Conservation (phyloP, 108 stramenopile species). For the Conticribra weissflogii region DNA sequence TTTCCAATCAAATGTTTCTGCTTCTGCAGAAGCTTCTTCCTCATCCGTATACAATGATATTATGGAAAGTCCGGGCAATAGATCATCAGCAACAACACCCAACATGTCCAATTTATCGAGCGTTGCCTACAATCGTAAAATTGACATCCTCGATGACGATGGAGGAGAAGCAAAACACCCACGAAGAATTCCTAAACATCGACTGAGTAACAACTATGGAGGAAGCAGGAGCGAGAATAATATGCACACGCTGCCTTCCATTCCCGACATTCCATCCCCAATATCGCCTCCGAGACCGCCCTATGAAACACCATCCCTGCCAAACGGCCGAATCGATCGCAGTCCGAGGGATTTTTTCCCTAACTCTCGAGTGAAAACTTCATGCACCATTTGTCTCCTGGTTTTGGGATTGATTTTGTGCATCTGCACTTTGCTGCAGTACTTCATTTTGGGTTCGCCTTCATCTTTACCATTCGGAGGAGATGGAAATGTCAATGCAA, state of each 20-base stretch:
- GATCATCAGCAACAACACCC: constrained; percentile 5
- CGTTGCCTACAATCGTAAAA: background rate
- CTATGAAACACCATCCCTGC: background rate
- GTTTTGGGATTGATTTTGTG: constrained; percentile 6
- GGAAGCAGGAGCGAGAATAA: background rate
- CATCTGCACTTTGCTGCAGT: constrained; percentile 11
- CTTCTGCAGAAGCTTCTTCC: background rate
- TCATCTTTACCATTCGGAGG: background rate
- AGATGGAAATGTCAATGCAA: background rate
- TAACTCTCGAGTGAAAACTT: constrained; percentile 8
- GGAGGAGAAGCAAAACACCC: background rate
- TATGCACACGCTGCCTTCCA: background rate
- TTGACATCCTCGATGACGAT: background rate
- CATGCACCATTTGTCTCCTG: constrained; percentile 7
- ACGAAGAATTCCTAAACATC: background rate
- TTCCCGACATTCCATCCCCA: background rate
- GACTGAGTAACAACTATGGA: background rate
- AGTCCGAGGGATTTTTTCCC: background rate
- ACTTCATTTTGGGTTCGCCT: background rate
- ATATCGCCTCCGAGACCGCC: background rate
- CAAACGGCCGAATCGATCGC: background rate
- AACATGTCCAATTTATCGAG: constrained; percentile 1
- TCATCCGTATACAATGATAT: background rate
- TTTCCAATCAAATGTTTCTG: background rate
- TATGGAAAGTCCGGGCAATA: background rate